Conservation (phyloP, 2,329 filamentous ascomycete genomes). For the Stagonosporopsis tanaceti region DNA sequence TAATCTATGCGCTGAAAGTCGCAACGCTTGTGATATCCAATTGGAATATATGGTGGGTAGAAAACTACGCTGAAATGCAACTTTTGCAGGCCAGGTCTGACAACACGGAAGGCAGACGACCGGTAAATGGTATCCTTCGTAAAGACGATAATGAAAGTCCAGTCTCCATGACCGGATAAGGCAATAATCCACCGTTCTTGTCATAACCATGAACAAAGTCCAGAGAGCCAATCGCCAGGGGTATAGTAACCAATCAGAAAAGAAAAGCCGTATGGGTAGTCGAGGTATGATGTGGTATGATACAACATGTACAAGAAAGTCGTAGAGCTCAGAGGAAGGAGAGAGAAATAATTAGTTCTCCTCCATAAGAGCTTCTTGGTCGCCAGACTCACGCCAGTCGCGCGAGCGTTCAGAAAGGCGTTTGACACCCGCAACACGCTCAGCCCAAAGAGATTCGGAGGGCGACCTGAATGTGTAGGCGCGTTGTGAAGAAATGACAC, state of each 20-base stretch:
- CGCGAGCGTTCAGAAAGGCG: slow-evolving; percentile 82
- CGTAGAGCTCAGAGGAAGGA: slow-evolving; percentile 17
- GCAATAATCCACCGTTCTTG: slow-evolving; percentile 15
- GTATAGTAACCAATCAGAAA: slow-evolving; percentile 24
- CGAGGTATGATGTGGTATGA: slow-evolving; percentile 24
- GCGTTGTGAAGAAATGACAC: slow-evolving; percentile 92
- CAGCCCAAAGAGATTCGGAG: slow-evolving; percentile 88
- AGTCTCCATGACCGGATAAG: slow-evolving; percentile 17
- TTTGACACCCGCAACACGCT: slow-evolving; percentile 81
- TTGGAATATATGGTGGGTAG: slow-evolving; percentile 15
- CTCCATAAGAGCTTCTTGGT: slow-evolving; percentile 70
- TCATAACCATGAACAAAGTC: slow-evolving; percentile 14
- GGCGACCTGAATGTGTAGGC: slow-evolving; percentile 93
- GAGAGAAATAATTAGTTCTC: slow-evolving; percentile 48
- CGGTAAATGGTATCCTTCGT: slow-evolving; percentile 32
- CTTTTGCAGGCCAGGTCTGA: slow-evolving; percentile 28
- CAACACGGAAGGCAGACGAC: slow-evolving; percentile 17
- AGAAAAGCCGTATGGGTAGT: slow-evolving; percentile 17
- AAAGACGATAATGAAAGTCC: slow-evolving; percentile 15
- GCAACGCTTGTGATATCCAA: slow-evolving; percentile 31
- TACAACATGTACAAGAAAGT: slow-evolving; percentile 30
- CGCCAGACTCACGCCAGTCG: slow-evolving; percentile 89
- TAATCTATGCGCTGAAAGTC: slow-evolving; percentile 30
- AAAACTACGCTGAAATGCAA: slow-evolving; percentile 23
- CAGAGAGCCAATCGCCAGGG: slow-evolving; percentile 23